Percentiles rank a stretch among this genome's conserved stretches.
These are phyloP conservation scores for Lasiosphaeris hirsuta DNA, from an alignment of 495 filamentous ascomycete genomes.

Conservation along the genomic window DNA sequence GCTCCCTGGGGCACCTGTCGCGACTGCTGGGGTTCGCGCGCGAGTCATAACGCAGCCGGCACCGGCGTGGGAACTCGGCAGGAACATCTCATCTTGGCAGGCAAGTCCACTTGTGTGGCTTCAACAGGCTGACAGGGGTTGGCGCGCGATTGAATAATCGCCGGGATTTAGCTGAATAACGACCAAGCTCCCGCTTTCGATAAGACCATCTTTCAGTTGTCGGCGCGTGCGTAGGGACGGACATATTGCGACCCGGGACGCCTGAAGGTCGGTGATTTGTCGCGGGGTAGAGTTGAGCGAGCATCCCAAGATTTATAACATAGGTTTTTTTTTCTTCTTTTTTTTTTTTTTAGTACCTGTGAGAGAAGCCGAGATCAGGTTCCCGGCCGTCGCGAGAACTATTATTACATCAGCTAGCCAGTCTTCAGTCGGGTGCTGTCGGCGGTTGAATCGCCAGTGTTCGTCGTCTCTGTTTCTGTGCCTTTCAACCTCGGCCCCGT, in stretches of 20 bases:
- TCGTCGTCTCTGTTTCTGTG: too few relatives aligned
- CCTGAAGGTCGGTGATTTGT: background rate
- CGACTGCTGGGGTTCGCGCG: conserved; percentile 6
- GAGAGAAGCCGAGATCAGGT: too few relatives aligned
- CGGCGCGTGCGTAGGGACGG: background rate
- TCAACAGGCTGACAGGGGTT: background rate
- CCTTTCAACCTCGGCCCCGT: too few relatives aligned
- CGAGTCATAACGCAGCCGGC: conserved; percentile 15
- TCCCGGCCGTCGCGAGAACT: too few relatives aligned
- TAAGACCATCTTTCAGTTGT: background rate
- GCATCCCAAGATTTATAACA: too few relatives aligned
- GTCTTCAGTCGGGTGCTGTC: too few relatives aligned
- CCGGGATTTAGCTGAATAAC: conserved; percentile 8
- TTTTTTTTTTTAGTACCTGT: too few relatives aligned
- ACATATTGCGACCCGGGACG: background rate
- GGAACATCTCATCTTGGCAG: conserved; percentile 6
- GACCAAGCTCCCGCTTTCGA: background rate
- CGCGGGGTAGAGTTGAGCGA: too few relatives aligned
- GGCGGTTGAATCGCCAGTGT: too few relatives aligned
- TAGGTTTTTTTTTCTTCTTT: too few relatives aligned
- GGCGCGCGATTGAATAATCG: conserved; percentile 4
- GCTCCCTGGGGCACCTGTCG: background rate
- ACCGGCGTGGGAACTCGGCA: conserved; percentile 13
- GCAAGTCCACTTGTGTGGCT: background rate
- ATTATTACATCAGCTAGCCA: too few relatives aligned